Base-by-base conservation (phyloP, 768 basidiomycete species). In the Xerocomellus amylosporus region DNA sequence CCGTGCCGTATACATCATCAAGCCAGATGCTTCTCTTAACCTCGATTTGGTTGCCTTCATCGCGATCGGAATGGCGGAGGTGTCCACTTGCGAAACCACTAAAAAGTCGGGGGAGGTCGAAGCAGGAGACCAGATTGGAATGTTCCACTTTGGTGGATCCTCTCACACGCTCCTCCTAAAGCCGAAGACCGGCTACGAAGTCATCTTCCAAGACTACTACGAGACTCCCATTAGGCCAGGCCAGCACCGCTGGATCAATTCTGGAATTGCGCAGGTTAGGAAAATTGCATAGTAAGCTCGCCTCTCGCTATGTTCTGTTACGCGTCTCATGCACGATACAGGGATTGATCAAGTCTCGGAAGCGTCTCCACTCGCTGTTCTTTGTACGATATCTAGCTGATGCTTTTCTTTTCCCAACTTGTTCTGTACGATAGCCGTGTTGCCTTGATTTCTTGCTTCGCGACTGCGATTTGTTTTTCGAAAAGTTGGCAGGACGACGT, bases 141-240 rank as follows among this genome's bases (percentile, higher is more conserved):
- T 73, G 77, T 82, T 85, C 76, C 83, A 83, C 62, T 84, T 83
- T 66, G 83, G 81, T 7, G 83, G 82, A 5, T 84, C 79, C 17
- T 73, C 78, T 3, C 74, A 79, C 50, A 67, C 70, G 44, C 58
- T 78, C 43, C 52, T 80, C 37, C 80, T 82, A 10, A 46, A 53
- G 51, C 37, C 37, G 4, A 40, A 46, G 44, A 1, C 4, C 0
- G 15, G 7, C 2, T 17, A 53, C 38, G 17, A 33, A 10, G 4
- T 71, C 41, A 64, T 44, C 61, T 63, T 43, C 51, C 37, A 53
- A 9, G 55, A 69, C 46, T 22, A 39, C 6, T 41, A 34, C 13
- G 46, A 47, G 19, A n/a, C 26, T 1, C 44, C 41, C 13, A 19
- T 54, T 8, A 26, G 45, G 12, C 43, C 42, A 2, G 53, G 49